Evolutionary conservation across 371 early-diverging fungal genomes (phyloP), one percentile per base, ranked within the genome.

Genomic region (Synchytrium microbalum): DNA sequence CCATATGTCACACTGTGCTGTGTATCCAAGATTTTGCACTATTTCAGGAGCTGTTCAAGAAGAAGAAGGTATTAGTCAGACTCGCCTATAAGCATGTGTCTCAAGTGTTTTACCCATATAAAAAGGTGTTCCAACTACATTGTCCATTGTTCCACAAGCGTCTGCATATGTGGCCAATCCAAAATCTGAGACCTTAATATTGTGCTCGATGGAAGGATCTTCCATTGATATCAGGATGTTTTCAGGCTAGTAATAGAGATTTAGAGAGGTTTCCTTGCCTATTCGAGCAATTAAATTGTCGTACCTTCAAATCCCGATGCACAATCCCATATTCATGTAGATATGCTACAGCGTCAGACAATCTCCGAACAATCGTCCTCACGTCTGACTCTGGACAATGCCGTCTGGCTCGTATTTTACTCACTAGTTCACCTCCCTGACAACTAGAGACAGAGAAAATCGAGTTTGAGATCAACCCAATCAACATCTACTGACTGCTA

Each of bases 1-100:
- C 76, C 76, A 76, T 1, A 76, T 63, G 61, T 76, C 76, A 65
- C 76, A 76, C 25, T 62, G 63, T 27, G 71, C 69, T 33, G 69
- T 76, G 66, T 76, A 76, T 30, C 70, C 71, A 3, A 76, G 64
- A 46, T 70, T 67, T 24, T 72, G 66, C 3, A 76, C 60, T 32
- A 76, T 72, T 58, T 76, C 76, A 13, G 76, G 76, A n/a, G 76
- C 76, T 75, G 29, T 10, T 25, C 10, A 26, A 23, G n/a, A 29
- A 29, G 33, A 59, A 25, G 33, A 29, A 19, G 5, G 19, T 13
- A 55, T 55, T 5, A 55, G 24, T 55, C 23, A 13, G 25, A 28
- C 56, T 8, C 8, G 56, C 28, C 25, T 13, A 55, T 25, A 13
- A 51, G 14, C 13, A 51, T 51, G n/a, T n/a, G 46, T 5, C 46